Percentiles rank a stretch among this genome's conserved stretches.
Evolutionary conservation across 148 eudicot species (phyloP).

Genomic region (Arbutus unedo): DNA sequence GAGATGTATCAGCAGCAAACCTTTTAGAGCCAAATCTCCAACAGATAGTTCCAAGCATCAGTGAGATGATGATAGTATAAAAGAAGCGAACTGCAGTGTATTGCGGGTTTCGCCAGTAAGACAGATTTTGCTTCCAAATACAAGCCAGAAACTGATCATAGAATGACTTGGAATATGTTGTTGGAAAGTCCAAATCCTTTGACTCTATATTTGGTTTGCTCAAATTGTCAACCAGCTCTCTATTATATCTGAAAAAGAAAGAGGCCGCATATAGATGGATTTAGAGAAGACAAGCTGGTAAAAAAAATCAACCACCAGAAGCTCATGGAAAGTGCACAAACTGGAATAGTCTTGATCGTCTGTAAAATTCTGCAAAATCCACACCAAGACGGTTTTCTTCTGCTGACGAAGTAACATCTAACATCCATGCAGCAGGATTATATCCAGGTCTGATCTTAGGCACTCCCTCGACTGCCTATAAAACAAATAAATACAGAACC

Average conservation of each 20-base stretch:
- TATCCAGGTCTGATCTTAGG: conserved; percentile 75
- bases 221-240: conserved; percentile 73
- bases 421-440: conserved; percentile 99
- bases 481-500: neutral
- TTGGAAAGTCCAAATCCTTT: conserved; percentile 80
- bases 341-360: conserved; percentile 65
- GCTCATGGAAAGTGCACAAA: conserved; percentile 34
- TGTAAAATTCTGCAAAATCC: conserved; percentile 91
- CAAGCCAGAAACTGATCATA: conserved; percentile 71
- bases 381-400: conserved; percentile 83
- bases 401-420: conserved; percentile 77
- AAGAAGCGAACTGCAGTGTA: conserved; percentile 98
- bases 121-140: conserved; percentile 92
- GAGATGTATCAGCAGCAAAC: conserved; percentile 26
- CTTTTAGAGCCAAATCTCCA: conserved; percentile 96
- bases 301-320: neutral
- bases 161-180: conserved; percentile 63
- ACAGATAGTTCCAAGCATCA: conserved; percentile 97
- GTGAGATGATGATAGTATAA: conserved; percentile 84
- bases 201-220: conserved; percentile 63
- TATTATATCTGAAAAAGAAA: conserved; percentile 59
- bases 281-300: conserved; percentile 17
- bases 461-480: conserved; percentile 84
- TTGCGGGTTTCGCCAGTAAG: conserved; percentile 98
- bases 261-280: neutral